A percentile compares a stretch with the other conserved stretches of the same genome.
phyloP scores from a whole-genome alignment of 768 basidiomycete species.

The Clitopilus passeckerianus region DNA sequence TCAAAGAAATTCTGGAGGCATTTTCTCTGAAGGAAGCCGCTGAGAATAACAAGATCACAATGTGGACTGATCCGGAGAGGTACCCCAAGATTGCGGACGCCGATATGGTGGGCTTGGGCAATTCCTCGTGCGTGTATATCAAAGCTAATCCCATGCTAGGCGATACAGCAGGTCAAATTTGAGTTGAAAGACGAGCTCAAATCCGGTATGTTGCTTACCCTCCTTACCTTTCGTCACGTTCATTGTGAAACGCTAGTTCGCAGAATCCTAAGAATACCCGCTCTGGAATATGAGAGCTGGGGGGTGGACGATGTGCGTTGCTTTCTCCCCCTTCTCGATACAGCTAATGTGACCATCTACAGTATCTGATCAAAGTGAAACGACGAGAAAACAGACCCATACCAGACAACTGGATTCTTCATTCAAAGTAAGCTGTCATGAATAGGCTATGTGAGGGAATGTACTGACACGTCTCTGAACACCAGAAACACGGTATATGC shows the following conservation, averaged over 20 bases:
- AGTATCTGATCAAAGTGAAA: conserved; percentile 82
- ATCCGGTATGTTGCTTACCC: conserved; percentile 35
- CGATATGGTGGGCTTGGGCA: conserved; percentile 45
- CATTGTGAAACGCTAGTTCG: conserved; percentile 44
- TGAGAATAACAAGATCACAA: conserved; percentile 57
- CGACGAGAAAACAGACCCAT: conserved; percentile 47
- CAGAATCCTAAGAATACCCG: conserved; percentile 66
- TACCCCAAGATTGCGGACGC: conserved; percentile 52
- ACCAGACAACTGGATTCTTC: conserved; percentile 54
- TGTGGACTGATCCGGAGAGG: conserved; percentile 57
- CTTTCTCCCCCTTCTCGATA: background rate
- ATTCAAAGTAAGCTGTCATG: conserved; percentile 50
- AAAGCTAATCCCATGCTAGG: conserved; percentile 31
- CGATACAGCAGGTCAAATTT: conserved; percentile 59
- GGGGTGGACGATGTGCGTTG: conserved; percentile 60
- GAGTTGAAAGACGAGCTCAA: conserved; percentile 75
- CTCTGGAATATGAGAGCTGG: conserved; percentile 60
- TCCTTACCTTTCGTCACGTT: background rate
- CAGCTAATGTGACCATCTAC: conserved; percentile 2
- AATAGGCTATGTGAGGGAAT: background rate
- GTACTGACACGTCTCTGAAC: background rate
- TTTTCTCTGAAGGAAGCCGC: conserved; percentile 61
- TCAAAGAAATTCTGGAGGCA: conserved; percentile 46
- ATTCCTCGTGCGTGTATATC: background rate
- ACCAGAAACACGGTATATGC: conserved; percentile 63